Conservation (phyloP, 345 rosid species). For the Gossypium sturtianum region DNA sequence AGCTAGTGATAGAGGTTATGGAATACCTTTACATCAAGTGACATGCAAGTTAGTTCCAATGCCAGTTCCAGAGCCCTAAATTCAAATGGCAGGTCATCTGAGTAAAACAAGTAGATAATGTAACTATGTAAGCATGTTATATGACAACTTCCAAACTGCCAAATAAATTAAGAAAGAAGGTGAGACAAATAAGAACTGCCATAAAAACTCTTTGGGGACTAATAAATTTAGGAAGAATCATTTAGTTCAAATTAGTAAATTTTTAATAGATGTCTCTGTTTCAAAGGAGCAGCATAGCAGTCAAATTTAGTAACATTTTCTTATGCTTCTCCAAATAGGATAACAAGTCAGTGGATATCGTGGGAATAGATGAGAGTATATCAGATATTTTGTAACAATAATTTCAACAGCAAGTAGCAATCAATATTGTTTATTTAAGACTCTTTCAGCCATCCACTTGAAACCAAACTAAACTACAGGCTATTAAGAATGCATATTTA, state of each 20-base stretch:
- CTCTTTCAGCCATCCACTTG: neutral
- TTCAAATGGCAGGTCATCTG: conserved; percentile 98
- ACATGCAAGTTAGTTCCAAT: conserved; percentile 80
- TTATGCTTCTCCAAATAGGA: neutral
- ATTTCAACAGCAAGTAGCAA: neutral
- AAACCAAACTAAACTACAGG: neutral
- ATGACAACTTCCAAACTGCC: neutral
- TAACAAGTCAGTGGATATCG: neutral
- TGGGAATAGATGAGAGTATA: neutral
- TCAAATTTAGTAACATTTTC: neutral
- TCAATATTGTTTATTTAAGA: neutral
- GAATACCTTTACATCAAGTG: conserved; percentile 85
- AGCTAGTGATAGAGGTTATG: conserved; percentile 8
- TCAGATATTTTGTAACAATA: neutral
- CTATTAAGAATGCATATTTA: conserved; percentile 14
- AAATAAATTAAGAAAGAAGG: neutral
- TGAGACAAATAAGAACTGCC: neutral
- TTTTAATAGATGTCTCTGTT: neutral
- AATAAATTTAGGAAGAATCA: neutral
- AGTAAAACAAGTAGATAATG: conserved; percentile 21
- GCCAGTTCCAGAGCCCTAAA: conserved; percentile 91
- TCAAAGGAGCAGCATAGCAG: neutral
- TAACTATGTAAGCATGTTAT: conserved; percentile 25
- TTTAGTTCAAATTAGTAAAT: neutral
- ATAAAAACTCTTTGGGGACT: neutral